Conservation (phyloP, 1,284 basidiomycete species). For the Cryptococcus sp. region DNA sequence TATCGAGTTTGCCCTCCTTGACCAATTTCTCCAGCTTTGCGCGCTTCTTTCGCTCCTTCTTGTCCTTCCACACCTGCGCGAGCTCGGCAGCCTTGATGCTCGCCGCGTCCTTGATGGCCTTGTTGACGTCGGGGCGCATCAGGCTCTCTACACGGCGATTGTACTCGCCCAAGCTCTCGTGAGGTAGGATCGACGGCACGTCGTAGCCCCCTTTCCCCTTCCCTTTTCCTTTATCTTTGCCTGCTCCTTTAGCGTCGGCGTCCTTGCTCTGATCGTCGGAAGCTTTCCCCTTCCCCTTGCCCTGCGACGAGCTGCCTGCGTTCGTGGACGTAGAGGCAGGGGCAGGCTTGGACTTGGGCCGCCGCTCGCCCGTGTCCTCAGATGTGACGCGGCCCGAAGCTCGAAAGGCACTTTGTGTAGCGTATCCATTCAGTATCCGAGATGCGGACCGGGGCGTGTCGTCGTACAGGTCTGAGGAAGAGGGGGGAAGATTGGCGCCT, state of each 20-base stretch:
- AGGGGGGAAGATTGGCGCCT: slow-evolving; percentile 45
- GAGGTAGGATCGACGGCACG: slow-evolving; percentile 26
- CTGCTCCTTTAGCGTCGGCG: not conserved
- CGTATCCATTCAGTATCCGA: slow-evolving; percentile 45
- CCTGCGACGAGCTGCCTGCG: not conserved
- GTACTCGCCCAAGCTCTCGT: slow-evolving; percentile 46
- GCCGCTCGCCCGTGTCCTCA: slow-evolving; percentile 44
- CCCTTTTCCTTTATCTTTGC: not conserved
- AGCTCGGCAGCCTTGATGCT: slow-evolving; percentile 29
- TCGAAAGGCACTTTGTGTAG: slow-evolving; percentile 41
- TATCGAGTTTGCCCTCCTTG: slow-evolving; percentile 14
- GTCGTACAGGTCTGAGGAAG: slow-evolving; percentile 24
- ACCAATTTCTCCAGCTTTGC: slow-evolving; percentile 12
- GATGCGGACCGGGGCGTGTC: slow-evolving; percentile 48
- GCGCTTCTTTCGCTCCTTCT: slow-evolving; percentile 23
- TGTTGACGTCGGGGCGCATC: slow-evolving; percentile 42
- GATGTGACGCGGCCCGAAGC: slow-evolving; percentile 33
- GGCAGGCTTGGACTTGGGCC: slow-evolving; percentile 5
- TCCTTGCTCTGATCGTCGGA: not conserved
- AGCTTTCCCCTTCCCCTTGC: not conserved
- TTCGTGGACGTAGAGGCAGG: not conserved
- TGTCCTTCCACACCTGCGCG: slow-evolving; percentile 25
- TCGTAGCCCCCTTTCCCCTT: slow-evolving; percentile 14
- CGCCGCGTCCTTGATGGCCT: slow-evolving; percentile 49
- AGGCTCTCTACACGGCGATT: slow-evolving; percentile 50